phyloP scores from a whole-genome alignment of 140 eudicot genomes.

The Erigeron philadelphicus region DNA sequence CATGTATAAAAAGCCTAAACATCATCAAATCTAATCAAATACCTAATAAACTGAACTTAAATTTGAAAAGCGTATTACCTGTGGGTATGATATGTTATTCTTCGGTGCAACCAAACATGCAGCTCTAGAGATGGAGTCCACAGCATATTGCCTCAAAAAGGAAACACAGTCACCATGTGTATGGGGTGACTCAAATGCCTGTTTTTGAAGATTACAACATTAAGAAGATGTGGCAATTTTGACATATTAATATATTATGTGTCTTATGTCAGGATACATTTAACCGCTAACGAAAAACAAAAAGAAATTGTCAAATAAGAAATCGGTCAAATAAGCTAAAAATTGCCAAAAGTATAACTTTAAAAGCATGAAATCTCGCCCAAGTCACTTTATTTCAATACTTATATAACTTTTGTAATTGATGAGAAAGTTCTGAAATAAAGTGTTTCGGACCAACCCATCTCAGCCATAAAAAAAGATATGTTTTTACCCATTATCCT shows the following conservation, averaged over 20 bases:
- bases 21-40: not conserved
- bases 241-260: not conserved
- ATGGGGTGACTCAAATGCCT: conserved; percentile 97
- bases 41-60: not conserved
- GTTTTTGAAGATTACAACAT: conserved; percentile 13
- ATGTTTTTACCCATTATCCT: too few relatives aligned
- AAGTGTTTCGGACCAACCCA: too few relatives aligned
- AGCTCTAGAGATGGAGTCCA: conserved; percentile 71
- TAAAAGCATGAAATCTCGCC: not conserved
- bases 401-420: not conserved
- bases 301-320: not conserved
- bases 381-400: not conserved
- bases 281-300: not conserved
- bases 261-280: not conserved
- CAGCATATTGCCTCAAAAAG: conserved; percentile 82
- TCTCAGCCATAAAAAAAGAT: too few relatives aligned
- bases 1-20: not conserved
- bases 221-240: not conserved
- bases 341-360: not conserved
- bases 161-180: conserved; percentile 72
- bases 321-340: conserved; percentile 1
- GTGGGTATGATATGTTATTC: conserved; percentile 88
- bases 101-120: conserved; percentile 86
- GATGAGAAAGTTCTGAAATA: too few relatives aligned
- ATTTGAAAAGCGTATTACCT: conserved; percentile 42